Evolutionary conservation across 129 eudicot genomes (phyloP), one percentile per base, ranked within the genome.

Genomic region (Cynara cardunculus): DNA sequence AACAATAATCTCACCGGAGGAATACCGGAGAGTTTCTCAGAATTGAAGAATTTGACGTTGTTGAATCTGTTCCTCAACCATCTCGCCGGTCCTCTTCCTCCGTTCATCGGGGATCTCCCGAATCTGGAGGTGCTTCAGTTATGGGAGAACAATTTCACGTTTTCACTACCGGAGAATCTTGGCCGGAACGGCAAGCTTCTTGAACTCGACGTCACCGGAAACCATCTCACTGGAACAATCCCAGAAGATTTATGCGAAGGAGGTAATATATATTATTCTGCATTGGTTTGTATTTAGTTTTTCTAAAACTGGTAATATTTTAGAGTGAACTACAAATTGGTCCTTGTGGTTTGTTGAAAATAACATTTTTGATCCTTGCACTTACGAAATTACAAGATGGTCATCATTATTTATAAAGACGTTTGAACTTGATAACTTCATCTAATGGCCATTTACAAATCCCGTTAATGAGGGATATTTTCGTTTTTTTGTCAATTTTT

Each of bases 81-180:
- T 31, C 78, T 95, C 28, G 68, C 80, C 6, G 99, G 99, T 21
- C 96, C 87, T 0, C 73, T 95, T 27, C 99, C 99, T 14, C 19
- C 72, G 28, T 87, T 86, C 74, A 78, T 95, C 3, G 99, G 90
- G 7, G 93, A 92, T 49, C 75, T 87, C 1, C 97, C 94, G 0
- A 75, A 90, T 81, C 90, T 95, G 4, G 99, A 95, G 59, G 90
- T 87, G 37, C 77, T 95, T 19, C 91, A 88, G 32, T 64, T 90
- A 1, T 92, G 99, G 99, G 82, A 75, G 39, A 95, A 95, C 74
- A 92, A 92, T 32, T 90, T 95, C 86, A 95, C 99, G 3, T 34
- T 86, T 3, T 77, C 78, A 5, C 26, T 94, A 65, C 99, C 99
- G 69, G 85, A 84, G 12, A 87, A 86, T 80, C 86, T 94, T 2